A percentile compares a stretch with the other conserved stretches of the same genome.
Conservation (phyloP, 164 flowering plant species). For the Nymphaea thermarum region DNA sequence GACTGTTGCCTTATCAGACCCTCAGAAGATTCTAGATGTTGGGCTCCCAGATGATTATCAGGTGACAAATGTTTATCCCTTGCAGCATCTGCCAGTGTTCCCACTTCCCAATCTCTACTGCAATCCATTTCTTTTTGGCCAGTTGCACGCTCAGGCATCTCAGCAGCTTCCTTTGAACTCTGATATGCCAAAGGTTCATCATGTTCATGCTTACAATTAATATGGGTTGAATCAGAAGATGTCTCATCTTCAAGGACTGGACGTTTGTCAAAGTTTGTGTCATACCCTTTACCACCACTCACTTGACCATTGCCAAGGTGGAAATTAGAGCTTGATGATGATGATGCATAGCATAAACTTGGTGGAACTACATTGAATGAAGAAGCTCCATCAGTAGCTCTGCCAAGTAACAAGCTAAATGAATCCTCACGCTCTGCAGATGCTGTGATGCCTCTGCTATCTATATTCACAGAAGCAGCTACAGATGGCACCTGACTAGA, state of each 20-base stretch:
- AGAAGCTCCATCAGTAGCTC: conserved; percentile 12
- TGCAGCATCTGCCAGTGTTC: conserved; percentile 6
- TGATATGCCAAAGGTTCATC: conserved; percentile 8
- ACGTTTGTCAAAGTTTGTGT: neutral
- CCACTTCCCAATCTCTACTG: conserved; percentile 8
- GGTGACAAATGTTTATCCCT: conserved; percentile 9
- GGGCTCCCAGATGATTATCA: conserved; percentile 4
- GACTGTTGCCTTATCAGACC: neutral
- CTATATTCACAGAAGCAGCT: conserved; percentile 6
- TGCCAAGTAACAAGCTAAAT: conserved; percentile 7
- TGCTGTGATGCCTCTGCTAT: conserved; percentile 1
- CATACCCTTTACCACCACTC: neutral
- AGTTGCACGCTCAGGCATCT: conserved; percentile 2
- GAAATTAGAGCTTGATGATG: conserved; percentile 13
- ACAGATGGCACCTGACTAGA: conserved; percentile 3
- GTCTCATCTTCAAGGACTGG: neutral
- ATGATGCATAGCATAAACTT: conserved; percentile 19
- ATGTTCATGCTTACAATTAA: conserved; percentile 8
- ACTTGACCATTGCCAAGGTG: neutral
- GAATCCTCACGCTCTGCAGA: conserved; percentile 12
- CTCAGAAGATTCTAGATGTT: neutral
- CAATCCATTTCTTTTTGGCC: conserved; percentile 5
- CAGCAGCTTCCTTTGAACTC: conserved; percentile 3
- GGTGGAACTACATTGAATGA: conserved; percentile 12
- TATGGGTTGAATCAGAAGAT: conserved; percentile 5